A percentile compares a stretch with the other conserved stretches of the same genome.
Conservation (phyloP, 306 rosid genomes). For the Dalbergia cultrata region DNA sequence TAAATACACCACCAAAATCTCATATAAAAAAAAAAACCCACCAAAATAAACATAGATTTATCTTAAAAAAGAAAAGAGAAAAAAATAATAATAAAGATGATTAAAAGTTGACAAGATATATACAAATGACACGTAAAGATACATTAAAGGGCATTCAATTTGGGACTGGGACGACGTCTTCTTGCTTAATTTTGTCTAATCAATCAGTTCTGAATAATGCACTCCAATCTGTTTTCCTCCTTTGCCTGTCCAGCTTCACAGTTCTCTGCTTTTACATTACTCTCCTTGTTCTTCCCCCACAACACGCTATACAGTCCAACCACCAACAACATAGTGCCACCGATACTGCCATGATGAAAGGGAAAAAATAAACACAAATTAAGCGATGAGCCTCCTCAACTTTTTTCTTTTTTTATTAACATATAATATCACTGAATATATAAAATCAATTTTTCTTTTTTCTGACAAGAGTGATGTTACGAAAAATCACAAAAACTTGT, state of each 20-base stretch:
- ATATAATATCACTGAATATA: background rate
- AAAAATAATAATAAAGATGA: background rate
- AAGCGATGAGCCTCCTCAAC: background rate
- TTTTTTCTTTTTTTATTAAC: background rate
- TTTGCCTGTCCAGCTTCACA: constrained; percentile 48
- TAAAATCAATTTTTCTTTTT: background rate
- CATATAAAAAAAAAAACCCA: too few species aligned
- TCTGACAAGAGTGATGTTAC: background rate
- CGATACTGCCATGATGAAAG: constrained; percentile 60
- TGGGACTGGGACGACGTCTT: constrained; percentile 10
- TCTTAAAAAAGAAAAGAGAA: background rate
- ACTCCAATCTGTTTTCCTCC: constrained; percentile 59
- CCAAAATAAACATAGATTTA: background rate
- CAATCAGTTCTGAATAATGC: constrained; percentile 59
- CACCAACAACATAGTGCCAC: constrained; percentile 78
- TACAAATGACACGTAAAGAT: constrained; percentile 27
- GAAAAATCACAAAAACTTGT: background rate
- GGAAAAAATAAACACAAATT: background rate
- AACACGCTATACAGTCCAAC: constrained; percentile 80
- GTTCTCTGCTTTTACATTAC: constrained; percentile 20
- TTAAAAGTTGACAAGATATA: constrained; percentile 30
- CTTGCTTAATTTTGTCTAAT: constrained; percentile 27
- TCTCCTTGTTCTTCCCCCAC: constrained; percentile 88
- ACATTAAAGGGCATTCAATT: constrained; percentile 12
- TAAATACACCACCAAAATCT: too few species aligned